Evolutionary conservation across 768 basidiomycete species (phyloP).

Genomic region (Phallus indusiatus): DNA sequence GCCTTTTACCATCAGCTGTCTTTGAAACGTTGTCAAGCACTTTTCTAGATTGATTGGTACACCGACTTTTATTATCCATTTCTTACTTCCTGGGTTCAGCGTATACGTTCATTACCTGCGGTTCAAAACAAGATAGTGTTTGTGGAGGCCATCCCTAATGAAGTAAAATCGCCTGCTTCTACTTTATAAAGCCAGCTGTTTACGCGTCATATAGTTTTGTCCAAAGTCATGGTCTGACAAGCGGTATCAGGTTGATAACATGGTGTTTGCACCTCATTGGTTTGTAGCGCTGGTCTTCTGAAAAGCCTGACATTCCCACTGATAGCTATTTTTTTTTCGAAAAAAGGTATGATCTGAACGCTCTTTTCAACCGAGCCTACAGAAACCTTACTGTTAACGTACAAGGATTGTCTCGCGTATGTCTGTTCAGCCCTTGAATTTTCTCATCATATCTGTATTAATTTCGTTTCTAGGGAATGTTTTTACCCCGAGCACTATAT

Average conservation of each 20-base stretch:
- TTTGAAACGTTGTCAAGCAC: not conserved
- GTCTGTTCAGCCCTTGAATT: constrained; percentile 14
- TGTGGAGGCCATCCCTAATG: constrained; percentile 87
- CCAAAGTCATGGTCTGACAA: constrained; percentile 67
- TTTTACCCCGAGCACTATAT: constrained; percentile 69
- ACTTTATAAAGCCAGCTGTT: too few species aligned
- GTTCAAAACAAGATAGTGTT: constrained; percentile 53
- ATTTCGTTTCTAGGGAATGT: constrained; percentile 59
- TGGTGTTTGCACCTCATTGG: constrained; percentile 74
- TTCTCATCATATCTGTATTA: constrained; percentile 2
- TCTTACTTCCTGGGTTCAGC: constrained; percentile 53
- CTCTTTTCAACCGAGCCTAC: constrained; percentile 76
- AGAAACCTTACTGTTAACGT: constrained; percentile 87
- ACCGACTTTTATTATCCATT: constrained; percentile 79
- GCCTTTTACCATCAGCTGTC: not conserved
- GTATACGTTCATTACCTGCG: constrained; percentile 40
- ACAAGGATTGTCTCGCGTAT: constrained; percentile 79
- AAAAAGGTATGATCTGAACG: constrained; percentile 86
- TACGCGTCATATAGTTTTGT: too few species aligned
- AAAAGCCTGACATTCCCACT: too few species aligned
- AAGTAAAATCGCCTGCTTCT: constrained; percentile 56
- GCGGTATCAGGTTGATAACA: constrained; percentile 45
- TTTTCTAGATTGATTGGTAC: constrained; percentile 71
- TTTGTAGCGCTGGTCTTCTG: constrained; percentile 26
- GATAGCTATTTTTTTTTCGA: not conserved